Evolutionary conservation across 2,329 filamentous ascomycete genomes (phyloP).

Genomic region (Chalaropsis ovoidea): DNA sequence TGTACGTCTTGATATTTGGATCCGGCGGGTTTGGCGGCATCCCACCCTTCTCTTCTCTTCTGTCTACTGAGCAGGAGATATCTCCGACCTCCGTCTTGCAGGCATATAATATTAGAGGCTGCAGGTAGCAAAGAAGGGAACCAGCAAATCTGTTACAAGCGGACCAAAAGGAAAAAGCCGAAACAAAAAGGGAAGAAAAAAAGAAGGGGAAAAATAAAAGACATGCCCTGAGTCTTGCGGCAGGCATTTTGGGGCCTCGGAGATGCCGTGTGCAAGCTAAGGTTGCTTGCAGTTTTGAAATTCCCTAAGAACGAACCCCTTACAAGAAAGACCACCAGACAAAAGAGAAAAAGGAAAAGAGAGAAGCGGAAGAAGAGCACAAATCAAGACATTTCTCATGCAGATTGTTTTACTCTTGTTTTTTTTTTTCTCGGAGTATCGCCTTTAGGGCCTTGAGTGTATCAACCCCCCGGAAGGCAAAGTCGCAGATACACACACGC

Average conservation of each 20-base stretch:
- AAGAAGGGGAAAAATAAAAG: slow-evolving; percentile 4
- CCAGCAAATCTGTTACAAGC: neutral
- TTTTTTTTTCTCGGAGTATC: slow-evolving; percentile 10
- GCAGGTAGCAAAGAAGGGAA: neutral
- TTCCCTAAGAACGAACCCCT: neutral
- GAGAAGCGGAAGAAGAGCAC: neutral
- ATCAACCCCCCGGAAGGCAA: neutral
- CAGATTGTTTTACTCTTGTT: neutral
- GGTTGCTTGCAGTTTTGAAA: neutral
- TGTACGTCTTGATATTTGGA: neutral
- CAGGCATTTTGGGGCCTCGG: slow-evolving; percentile 5
- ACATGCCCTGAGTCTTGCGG: neutral
- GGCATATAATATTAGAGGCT: neutral
- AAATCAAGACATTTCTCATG: neutral
- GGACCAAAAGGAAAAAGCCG: neutral
- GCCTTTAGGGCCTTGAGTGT: neutral
- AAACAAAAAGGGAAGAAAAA: neutral
- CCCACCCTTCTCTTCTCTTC: no score
- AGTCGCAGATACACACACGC: neutral
- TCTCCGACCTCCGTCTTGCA: no score
- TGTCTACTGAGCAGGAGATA: no score
- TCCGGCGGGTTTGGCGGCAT: neutral
- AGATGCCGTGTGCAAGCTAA: slow-evolving; percentile 16
- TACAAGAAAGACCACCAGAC: neutral
- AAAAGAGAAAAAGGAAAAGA: neutral